Evolutionary conservation across 495 filamentous ascomycete species (phyloP), one percentile per base, ranked within the genome.

Genomic region (Barbatosphaeria neglecta): DNA sequence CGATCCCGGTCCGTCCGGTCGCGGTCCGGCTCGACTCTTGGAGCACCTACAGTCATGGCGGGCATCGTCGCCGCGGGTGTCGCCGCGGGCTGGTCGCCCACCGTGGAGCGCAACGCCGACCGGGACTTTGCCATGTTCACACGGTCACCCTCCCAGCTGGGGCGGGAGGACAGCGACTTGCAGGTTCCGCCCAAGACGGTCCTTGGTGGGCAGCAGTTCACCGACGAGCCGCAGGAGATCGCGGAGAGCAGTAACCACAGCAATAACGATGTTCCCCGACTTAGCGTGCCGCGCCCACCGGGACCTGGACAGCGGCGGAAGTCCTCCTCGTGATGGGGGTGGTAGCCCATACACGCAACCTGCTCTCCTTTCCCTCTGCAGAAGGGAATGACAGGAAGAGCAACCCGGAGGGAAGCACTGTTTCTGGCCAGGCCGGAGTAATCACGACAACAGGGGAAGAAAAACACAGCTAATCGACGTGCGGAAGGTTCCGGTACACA

Each of bases 1-100:
- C 77, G 85, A 22, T 70, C 66, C 43, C 75, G 73, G 44, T 82
- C 78, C 51, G 80, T 75, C 25, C 78, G 89, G 47, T 95, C 89
- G 27, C 80, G 89, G 17, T 93, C 87, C 5, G 94, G 89, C 64
- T 93, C 87, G 0, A 80, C 84, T 2, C 76, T 94, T 41, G 87
- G 86, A 9, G 86, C 86, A 2, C 84, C 87, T 4, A 81, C 86
- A 24, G 87, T 88, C 27, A 84, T 85, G 86, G 83, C 88, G 20
- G 89, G 89, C 50, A 79, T 95, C 41, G 81, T 95, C 47, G 89
- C 88, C 28, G 87, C 86, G 43, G 84, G 83, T 63, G 81, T 95
- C 41, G 87, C 78, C 27, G 76, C 71, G 19, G 87, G 86, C 37
- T 94, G 86, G 87, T 93, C 87, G 41, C 89, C 89, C 0, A 84